phyloP scores from a whole-genome alignment of 2,329 filamentous ascomycete species.

The Penicillium sp. region DNA sequence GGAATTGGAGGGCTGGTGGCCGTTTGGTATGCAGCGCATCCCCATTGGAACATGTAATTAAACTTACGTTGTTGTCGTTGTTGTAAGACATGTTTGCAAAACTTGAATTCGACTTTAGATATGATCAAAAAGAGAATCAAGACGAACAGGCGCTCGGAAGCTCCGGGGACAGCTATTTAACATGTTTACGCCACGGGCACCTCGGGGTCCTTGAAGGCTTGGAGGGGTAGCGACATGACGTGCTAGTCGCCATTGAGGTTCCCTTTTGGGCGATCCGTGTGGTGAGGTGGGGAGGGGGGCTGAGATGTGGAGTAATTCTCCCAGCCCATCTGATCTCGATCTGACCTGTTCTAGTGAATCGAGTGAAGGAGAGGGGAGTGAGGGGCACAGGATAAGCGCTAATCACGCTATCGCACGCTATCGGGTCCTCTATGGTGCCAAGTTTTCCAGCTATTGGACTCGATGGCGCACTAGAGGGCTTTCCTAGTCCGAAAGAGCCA shows the following conservation, averaged over 20 bases:
- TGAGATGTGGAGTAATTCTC: neutral
- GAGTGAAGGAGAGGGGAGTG: neutral
- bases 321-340: constrained; percentile 5
- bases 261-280: neutral
- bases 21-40: neutral
- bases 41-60: neutral
- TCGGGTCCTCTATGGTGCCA: neutral
- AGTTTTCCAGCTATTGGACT: constrained; percentile 1
- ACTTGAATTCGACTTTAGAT: neutral
- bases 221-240: neutral
- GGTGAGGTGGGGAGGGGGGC: neutral
- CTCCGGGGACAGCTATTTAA: constrained; percentile 3
- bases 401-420: neutral
- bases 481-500: neutral
- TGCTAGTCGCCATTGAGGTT: neutral
- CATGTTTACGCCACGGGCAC: neutral
- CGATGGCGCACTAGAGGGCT: neutral
- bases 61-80: constrained; percentile 6
- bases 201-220: neutral
- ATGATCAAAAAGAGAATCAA: neutral
- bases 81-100: constrained; percentile 6
- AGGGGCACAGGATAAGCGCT: constrained; percentile 1
- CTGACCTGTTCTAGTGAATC: constrained; percentile 2
- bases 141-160: neutral
- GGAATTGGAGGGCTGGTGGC: neutral